Evolutionary conservation across 2,329 filamentous ascomycete genomes (phyloP).

Genomic region (Calonectria leucothoes): DNA sequence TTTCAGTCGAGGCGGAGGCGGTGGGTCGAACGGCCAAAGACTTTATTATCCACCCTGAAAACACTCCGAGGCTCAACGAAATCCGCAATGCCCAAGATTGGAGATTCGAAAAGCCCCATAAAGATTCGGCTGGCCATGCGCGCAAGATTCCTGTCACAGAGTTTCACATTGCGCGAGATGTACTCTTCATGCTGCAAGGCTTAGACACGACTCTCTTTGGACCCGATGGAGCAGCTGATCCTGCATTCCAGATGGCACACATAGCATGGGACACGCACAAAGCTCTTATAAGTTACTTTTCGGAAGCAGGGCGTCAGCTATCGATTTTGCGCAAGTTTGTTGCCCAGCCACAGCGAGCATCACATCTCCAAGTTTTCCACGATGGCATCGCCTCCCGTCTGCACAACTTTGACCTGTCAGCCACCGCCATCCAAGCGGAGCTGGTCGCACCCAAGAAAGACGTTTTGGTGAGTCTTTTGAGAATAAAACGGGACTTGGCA

Average conservation of each 20-base stretch:
- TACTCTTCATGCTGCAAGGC: conserved; percentile 87
- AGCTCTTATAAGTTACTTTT: conserved; percentile 59
- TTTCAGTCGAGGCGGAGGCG: conserved; percentile 42
- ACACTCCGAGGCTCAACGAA: conserved; percentile 45
- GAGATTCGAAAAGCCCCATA: conserved; percentile 49
- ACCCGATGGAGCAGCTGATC: conserved; percentile 50
- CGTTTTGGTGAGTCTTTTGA: conserved; percentile 74
- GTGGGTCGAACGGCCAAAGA: conserved; percentile 42
- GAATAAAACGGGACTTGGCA: conserved; percentile 68
- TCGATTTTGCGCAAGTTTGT: conserved; percentile 58
- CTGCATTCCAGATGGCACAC: conserved; percentile 59
- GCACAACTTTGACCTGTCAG: conserved; percentile 64
- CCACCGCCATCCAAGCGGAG: conserved; percentile 70
- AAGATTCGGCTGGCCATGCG: conserved; percentile 45
- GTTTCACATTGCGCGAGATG: conserved; percentile 79
- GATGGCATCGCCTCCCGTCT: conserved; percentile 70
- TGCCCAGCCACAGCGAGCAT: conserved; percentile 57
- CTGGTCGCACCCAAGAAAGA: conserved; percentile 67
- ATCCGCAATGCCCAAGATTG: conserved; percentile 50
- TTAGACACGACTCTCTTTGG: conserved; percentile 79
- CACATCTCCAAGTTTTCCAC: conserved; percentile 78
- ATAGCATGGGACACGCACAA: conserved; percentile 63
- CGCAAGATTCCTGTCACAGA: conserved; percentile 71
- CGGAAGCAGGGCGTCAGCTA: conserved; percentile 60
- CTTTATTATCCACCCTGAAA: conserved; percentile 50